Evolutionary conservation across 371 early-diverging fungal genomes (phyloP).

Genomic region (Mortierella sp.): DNA sequence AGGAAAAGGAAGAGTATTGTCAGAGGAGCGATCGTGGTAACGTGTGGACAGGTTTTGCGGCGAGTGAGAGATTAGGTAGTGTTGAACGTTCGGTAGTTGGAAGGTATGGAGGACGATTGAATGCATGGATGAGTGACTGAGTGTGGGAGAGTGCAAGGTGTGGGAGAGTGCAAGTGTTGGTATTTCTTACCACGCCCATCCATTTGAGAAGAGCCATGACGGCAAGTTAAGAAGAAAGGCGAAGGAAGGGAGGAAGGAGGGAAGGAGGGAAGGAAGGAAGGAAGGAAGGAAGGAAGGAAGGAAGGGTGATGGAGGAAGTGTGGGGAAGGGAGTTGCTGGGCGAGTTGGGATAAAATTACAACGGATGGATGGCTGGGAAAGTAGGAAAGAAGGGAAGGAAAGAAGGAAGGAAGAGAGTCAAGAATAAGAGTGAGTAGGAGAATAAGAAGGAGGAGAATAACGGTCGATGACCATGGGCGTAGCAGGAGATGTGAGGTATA

Average conservation of each 20-base stretch:
- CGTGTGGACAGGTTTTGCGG: too few species aligned
- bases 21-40: slow-evolving; percentile 13
- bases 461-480: slow-evolving; percentile 9
- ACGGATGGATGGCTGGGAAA: neutral
- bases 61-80: slow-evolving; percentile 17
- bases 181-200: slow-evolving; percentile 79
- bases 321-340: neutral
- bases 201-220: slow-evolving; percentile 88
- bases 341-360: neutral
- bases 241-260: neutral
- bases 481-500: neutral
- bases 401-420: neutral
- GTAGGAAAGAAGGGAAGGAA: neutral
- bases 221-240: slow-evolving; percentile 39
- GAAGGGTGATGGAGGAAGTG: neutral
- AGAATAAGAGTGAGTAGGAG: neutral
- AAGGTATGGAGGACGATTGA: neutral
- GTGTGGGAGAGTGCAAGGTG: neutral
- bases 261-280: neutral
- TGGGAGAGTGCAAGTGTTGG: neutral
- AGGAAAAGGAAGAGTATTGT: neutral
- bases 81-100: neutral
- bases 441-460: neutral
- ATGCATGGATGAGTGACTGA: neutral
- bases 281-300: neutral